These are phyloP conservation scores for Xylaria cubensis DNA, from an alignment of 495 filamentous ascomycete species.

Conservation along the genomic window DNA sequence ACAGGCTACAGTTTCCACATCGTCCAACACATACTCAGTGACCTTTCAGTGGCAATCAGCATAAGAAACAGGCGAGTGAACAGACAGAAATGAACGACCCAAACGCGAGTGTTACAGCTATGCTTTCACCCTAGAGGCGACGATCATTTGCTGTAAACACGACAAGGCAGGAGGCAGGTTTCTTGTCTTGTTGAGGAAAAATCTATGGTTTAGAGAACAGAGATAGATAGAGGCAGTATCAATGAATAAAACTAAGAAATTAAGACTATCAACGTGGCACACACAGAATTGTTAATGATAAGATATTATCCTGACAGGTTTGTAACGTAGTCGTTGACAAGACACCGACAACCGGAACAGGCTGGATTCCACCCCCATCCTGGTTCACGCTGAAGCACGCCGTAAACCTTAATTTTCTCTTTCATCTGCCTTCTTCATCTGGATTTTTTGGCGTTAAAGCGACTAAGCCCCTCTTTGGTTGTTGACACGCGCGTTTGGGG, in stretches of 20 bases:
- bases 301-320: too few relatives aligned
- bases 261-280: background rate
- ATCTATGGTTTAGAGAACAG: too few relatives aligned
- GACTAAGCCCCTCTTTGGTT: too few relatives aligned
- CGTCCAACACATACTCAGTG: slow-evolving; percentile 35
- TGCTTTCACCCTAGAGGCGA: background rate
- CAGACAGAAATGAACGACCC: background rate
- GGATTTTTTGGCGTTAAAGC: too few relatives aligned
- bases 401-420: too few relatives aligned
- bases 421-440: too few relatives aligned
- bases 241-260: too few relatives aligned
- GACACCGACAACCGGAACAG: background rate
- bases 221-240: too few relatives aligned
- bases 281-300: too few relatives aligned
- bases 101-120: background rate
- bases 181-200: too few relatives aligned
- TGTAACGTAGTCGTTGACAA: background rate
- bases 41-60: slow-evolving; percentile 41
- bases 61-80: background rate
- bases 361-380: background rate
- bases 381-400: background rate
- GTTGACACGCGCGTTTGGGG: too few relatives aligned
- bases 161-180: background rate
- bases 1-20: slow-evolving; percentile 44
- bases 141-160: background rate